Evolutionary conservation across 129 eudicot genomes (phyloP).

Genomic region (Tagetes erecta): DNA sequence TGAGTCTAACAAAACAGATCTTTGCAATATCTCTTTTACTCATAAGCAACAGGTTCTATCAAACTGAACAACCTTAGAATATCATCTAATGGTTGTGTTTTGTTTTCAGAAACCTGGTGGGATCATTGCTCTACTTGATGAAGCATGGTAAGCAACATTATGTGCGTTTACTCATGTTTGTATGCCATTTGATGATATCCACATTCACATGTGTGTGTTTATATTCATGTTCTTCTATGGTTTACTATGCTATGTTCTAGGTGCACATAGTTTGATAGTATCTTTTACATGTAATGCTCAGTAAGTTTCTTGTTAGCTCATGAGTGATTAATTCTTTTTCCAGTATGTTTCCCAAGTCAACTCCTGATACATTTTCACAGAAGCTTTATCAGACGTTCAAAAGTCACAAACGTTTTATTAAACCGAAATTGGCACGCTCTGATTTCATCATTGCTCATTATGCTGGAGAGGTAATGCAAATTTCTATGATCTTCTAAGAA

Average conservation of each 20-base stretch:
- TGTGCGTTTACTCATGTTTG: not conserved
- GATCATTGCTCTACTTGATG: slow-evolving; percentile 93
- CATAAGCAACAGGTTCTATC: not conserved
- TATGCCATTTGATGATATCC: not conserved
- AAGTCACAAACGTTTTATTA: slow-evolving; percentile 67
- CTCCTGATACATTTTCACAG: slow-evolving; percentile 87
- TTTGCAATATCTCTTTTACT: not conserved
- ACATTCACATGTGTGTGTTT: not conserved
- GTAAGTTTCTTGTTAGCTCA: slow-evolving; percentile 18
- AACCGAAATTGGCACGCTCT: slow-evolving; percentile 90
- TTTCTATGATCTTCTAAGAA: not conserved
- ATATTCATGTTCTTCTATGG: slow-evolving; percentile 6
- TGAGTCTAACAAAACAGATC: not conserved
- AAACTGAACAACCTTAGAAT: not conserved
- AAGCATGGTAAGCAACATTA: slow-evolving; percentile 75
- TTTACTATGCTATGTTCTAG: slow-evolving; percentile 10
- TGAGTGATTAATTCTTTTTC: slow-evolving; percentile 34
- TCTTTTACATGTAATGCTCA: slow-evolving; percentile 19
- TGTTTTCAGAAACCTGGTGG: slow-evolving; percentile 96
- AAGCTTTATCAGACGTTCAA: slow-evolving; percentile 94
- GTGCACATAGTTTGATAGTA: not conserved
- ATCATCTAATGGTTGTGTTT: slow-evolving; percentile 27
- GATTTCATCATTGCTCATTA: slow-evolving; percentile 94
- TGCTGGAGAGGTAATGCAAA: slow-evolving; percentile 87
- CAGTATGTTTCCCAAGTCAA: slow-evolving; percentile 99